Base-by-base conservation (phyloP, 441 rosid genomes). In the Sinapis alba region DNA sequence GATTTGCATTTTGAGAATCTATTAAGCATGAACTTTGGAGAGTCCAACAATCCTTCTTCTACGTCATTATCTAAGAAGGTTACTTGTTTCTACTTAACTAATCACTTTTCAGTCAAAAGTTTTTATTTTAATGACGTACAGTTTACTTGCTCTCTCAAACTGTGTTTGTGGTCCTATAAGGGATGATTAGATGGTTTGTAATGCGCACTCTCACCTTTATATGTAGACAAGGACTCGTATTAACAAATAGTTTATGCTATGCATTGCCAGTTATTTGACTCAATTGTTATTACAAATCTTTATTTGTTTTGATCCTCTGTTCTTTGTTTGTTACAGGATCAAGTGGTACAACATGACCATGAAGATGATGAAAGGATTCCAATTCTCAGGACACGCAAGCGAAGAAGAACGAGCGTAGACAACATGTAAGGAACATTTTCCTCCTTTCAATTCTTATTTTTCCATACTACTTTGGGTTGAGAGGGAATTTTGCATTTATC, bases 1-100 rank as follows among this genome's bases (percentile, higher is more conserved):
- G 89, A 90, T 65, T 70, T 64, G 72, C 87, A 89, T 50, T 87
- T 78, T 72, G 81, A 77, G 74, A 85, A 86, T 79, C 87, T 93
- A 34, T 79, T 79, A 68, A 82, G 69, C 36, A 78, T 68, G 61
- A 81, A 86, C 68, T 90, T 87, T 78, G 81, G 81, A 71, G 89
- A 85, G 58, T 70, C 73, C 41, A 82, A 74, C 58, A 57, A 15
- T 72, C 74, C 72, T 58, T 69, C 86, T 65, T 69, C 85, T 62
- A 66, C 81, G 8, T 83, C 78, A 56, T 28, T 74, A 69, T 69
- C 82, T 65, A 57, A 73, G 76, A 57, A 73, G 77, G 98, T 93
- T 83, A 83, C 93, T 78, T 62, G 53, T 65, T 6, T 65, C 65
- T 62, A 53, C 60, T 43, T 53, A 36, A 26, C 7, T 45, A 8